Percentiles rank a stretch among this genome's conserved stretches.
Conservation (phyloP, 805 yeast species). For the Jamesozyma jinghongensis region DNA sequence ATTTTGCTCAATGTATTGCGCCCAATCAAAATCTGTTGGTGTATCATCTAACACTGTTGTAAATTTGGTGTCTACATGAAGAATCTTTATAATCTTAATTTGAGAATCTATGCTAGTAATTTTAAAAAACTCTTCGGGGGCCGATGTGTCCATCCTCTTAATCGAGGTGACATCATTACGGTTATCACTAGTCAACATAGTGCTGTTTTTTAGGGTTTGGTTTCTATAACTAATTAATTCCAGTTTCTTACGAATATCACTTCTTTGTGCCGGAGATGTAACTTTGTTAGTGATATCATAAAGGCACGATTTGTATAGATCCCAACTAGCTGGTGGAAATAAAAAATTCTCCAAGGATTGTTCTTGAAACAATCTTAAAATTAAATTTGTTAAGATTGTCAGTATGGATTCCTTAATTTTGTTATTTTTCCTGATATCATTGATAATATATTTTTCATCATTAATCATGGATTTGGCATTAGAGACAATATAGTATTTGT, state of each 20-base stretch:
- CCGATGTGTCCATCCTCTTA: background rate
- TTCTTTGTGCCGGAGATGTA: conserved; percentile 20
- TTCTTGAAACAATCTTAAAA: conserved; percentile 26
- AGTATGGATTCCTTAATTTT: conserved; percentile 24
- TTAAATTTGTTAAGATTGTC: conserved; percentile 20
- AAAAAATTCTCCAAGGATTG: conserved; percentile 47
- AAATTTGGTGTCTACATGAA: conserved; percentile 18
- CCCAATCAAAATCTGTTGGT: conserved; percentile 26
- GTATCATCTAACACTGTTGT: conserved; percentile 22
- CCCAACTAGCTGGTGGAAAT: conserved; percentile 53
- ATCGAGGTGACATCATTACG: background rate
- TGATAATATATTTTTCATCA: conserved; percentile 32
- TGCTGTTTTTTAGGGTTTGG: conserved; percentile 57
- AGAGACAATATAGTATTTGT: conserved; percentile 36
- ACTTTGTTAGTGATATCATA: conserved; percentile 29
- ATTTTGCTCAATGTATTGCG: conserved; percentile 23
- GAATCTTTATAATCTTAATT: conserved; percentile 24
- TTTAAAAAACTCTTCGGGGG: background rate
- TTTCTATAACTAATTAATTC: conserved; percentile 58
- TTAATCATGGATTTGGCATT: conserved; percentile 29
- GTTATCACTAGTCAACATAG: conserved; percentile 6
- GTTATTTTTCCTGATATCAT: conserved; percentile 30
- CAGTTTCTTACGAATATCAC: conserved; percentile 36
- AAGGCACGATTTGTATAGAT: conserved; percentile 39
- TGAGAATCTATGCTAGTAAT: conserved; percentile 8